phyloP scores from a whole-genome alignment of 345 rosid genomes.

The Eutrema yunnanense region DNA sequence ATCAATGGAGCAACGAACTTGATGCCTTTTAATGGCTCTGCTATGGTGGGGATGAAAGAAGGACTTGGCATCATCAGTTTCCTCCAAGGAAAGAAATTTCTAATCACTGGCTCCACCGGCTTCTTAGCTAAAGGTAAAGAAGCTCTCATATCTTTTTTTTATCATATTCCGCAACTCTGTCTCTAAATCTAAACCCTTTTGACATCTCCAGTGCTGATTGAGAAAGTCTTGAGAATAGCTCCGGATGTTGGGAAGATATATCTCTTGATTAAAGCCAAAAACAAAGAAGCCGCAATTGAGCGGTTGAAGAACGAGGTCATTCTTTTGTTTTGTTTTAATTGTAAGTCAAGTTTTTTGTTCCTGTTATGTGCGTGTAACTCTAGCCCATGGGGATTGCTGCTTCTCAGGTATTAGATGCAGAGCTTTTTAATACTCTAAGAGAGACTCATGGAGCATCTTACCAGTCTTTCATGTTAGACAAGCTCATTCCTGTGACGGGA shows the following conservation, averaged over 20 bases:
- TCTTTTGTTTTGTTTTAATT: neutral
- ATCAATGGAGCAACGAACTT: constrained; percentile 46
- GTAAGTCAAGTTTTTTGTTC: neutral
- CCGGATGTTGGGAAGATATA: constrained; percentile 89
- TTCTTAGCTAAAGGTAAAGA: constrained; percentile 79
- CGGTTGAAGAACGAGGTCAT: constrained; percentile 74
- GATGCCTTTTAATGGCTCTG: constrained; percentile 41
- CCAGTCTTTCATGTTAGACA: constrained; percentile 66
- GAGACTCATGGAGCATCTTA: constrained; percentile 75
- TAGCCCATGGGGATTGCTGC: neutral
- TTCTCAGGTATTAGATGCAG: constrained; percentile 63
- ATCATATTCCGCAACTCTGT: neutral
- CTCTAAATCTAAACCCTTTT: neutral
- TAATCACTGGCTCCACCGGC: constrained; percentile 92
- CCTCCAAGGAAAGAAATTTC: constrained; percentile 61
- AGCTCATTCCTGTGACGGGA: constrained; percentile 79
- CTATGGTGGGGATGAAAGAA: constrained; percentile 51
- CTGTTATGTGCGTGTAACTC: neutral
- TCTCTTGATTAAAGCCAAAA: constrained; percentile 70
- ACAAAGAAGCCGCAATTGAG: constrained; percentile 65
- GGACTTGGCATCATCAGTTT: constrained; percentile 89
- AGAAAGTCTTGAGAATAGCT: constrained; percentile 75
- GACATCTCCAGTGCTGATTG: constrained; percentile 57
- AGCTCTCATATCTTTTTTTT: neutral
- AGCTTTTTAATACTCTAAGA: constrained; percentile 67